Evolutionary conservation across 768 basidiomycete genomes (phyloP).

Genomic region (Tylopilus sp.): DNA sequence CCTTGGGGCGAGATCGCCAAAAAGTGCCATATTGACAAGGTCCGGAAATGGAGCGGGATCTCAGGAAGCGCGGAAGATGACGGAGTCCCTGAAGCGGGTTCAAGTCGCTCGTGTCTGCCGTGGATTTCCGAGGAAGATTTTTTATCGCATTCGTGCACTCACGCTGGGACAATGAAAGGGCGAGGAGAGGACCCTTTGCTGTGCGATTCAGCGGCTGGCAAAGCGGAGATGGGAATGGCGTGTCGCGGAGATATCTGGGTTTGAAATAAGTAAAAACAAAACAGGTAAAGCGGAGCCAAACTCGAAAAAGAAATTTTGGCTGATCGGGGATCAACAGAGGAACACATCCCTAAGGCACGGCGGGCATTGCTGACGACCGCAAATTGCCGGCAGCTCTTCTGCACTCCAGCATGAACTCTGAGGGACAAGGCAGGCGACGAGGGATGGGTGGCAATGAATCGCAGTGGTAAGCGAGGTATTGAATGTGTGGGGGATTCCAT

Average conservation of each 20-base stretch:
- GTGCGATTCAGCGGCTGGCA: slow-evolving; percentile 20
- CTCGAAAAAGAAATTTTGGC: slow-evolving; percentile 33
- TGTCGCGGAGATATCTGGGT: slow-evolving; percentile 30
- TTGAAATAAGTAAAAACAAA: slow-evolving; percentile 13
- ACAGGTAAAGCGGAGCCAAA: slow-evolving; percentile 31
- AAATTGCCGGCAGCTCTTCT: slow-evolving; percentile 23
- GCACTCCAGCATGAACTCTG: neutral
- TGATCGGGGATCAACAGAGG: slow-evolving; percentile 66
- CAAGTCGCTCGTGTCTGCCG: slow-evolving; percentile 18
- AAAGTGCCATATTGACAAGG: slow-evolving; percentile 19
- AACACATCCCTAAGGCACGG: slow-evolving; percentile 31
- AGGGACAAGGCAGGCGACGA: neutral
- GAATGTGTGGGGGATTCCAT: neutral
- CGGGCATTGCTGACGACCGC: slow-evolving; percentile 27
- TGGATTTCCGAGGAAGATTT: slow-evolving; percentile 17
- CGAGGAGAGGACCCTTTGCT: neutral
- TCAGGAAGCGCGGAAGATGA: slow-evolving; percentile 17
- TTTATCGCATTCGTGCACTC: neutral
- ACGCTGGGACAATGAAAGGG: neutral
- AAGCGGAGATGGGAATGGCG: slow-evolving; percentile 6
- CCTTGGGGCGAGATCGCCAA: slow-evolving; percentile 21
- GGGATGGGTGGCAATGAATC: neutral
- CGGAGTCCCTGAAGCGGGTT: slow-evolving; percentile 23
- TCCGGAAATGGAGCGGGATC: slow-evolving; percentile 26
- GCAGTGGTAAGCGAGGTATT: neutral